Conservation (phyloP, 2,329 filamentous ascomycete genomes). For the Talaromyces funiculosus region DNA sequence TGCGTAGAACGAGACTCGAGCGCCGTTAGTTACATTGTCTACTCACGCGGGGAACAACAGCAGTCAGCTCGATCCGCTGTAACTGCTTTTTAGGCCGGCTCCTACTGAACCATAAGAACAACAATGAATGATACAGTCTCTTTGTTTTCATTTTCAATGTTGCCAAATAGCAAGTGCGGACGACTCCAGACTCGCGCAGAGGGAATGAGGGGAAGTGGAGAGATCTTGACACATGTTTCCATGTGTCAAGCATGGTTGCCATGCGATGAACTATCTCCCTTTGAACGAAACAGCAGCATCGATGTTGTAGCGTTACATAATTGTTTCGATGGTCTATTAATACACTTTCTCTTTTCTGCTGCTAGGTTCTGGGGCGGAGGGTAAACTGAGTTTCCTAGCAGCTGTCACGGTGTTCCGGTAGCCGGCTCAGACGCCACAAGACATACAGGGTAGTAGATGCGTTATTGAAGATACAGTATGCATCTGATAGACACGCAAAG, state of each 20-base stretch:
- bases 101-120: background rate
- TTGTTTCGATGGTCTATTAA: background rate
- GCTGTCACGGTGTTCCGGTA: background rate
- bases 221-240: background rate
- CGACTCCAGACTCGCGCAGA: background rate
- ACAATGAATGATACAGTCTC: background rate
- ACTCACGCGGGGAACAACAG: background rate
- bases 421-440: background rate
- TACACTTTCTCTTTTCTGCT: background rate
- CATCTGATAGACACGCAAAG: too few relatives aligned
- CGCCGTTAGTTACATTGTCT: background rate
- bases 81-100: too few relatives aligned
- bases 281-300: slow-evolving; percentile 9
- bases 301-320: slow-evolving; percentile 12
- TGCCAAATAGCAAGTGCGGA: background rate
- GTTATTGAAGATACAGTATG: too few relatives aligned
- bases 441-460: too few relatives aligned
- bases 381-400: background rate
- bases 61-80: background rate
- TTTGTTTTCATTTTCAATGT: background rate
- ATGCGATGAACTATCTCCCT: background rate
- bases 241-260: background rate
- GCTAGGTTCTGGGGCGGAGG: background rate
- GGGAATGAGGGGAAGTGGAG: background rate
- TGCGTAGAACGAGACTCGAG: background rate